Evolutionary conservation across 2,329 filamentous ascomycete genomes (phyloP).

Genomic region (Diaporthe sp.): DNA sequence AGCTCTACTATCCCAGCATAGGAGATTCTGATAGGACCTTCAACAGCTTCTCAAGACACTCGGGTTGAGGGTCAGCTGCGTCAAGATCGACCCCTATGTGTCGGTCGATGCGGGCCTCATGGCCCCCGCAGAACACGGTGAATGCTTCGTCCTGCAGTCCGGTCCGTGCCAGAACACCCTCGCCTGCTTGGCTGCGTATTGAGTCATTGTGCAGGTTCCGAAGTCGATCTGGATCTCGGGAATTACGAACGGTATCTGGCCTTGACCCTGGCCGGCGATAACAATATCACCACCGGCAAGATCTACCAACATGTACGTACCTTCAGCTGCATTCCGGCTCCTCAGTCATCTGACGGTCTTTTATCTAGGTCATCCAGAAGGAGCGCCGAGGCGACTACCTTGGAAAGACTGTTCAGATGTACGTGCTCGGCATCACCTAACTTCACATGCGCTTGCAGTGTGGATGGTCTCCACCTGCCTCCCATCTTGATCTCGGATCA

Average conservation of each 20-base stretch:
- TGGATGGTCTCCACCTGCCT: background rate
- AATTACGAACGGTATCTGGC: constrained; percentile 80
- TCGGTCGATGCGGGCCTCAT: constrained; percentile 56
- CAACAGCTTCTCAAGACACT: constrained; percentile 80
- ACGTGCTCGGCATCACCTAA: constrained; percentile 39
- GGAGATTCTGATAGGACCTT: constrained; percentile 31
- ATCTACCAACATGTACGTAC: constrained; percentile 92
- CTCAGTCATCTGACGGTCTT: constrained; percentile 30
- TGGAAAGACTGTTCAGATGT: constrained; percentile 87
- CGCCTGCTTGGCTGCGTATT: background rate
- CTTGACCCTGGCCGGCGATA: constrained; percentile 84
- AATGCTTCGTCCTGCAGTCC: constrained; percentile 83
- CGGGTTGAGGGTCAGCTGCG: constrained; percentile 78
- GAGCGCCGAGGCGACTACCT: constrained; percentile 81
- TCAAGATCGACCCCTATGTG: constrained; percentile 67
- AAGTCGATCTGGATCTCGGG: constrained; percentile 68
- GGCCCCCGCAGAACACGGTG: constrained; percentile 74
- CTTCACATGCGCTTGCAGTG: background rate
- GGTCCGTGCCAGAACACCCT: constrained; percentile 21
- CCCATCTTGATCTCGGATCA: background rate
- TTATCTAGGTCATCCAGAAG: constrained; percentile 61
- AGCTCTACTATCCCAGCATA: background rate
- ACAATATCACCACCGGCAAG: constrained; percentile 98
- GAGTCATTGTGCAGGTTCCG: constrained; percentile 43
- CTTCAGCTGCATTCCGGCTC: constrained; percentile 48